Evolutionary conservation across 352 stramenopile species (phyloP), one percentile per base, ranked within the genome.

Genomic region (Phytophthora citricola): DNA sequence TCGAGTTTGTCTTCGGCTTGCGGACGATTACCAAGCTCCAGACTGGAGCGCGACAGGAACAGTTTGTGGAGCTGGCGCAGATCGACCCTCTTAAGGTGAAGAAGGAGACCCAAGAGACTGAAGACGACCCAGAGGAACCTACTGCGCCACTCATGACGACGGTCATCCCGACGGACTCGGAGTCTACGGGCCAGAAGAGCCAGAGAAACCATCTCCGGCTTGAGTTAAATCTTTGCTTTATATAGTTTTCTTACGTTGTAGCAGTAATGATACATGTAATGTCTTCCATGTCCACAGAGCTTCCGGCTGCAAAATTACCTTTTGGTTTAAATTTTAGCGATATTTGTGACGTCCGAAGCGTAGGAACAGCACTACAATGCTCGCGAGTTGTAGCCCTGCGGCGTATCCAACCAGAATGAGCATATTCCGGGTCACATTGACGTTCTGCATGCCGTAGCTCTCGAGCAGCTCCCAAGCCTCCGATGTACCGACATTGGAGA

Each of bases 381-480:
- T 73, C 0, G 79, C 48, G 9, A 86, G n/a, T 55, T 91, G 79
- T n/a, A 91, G 44, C 2, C 40, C 78, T 15, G 72, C 47, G 0
- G 68, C 66, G 43, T 88, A 91, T 7, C 34, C 63, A 1, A 79
- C 66, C 8, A 91, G 64, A 17, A 91, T 84, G 36, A 75, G 4
- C 82, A 91, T 89, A 51, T 91, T 81, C 26, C 69, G 54, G 5
- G 65, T n/a, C 1, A 88, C 66, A 20, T 85, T 63, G 47, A 89
- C 76, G 49, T 89, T 51, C 14, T 78, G 69, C 81, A 92, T 89
- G 60, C 71, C 75, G 65, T 88, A 90, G 4, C 51, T 32, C n/a
- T 68, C 63, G 26, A 88, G 76, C 32, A 88, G 43, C 1, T 38
- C 17, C 68, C 54, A 72, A 2, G 68, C 39, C 20, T 67, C 38